phyloP scores from a whole-genome alignment of 768 basidiomycete genomes.

The Pleurotus eryngii region DNA sequence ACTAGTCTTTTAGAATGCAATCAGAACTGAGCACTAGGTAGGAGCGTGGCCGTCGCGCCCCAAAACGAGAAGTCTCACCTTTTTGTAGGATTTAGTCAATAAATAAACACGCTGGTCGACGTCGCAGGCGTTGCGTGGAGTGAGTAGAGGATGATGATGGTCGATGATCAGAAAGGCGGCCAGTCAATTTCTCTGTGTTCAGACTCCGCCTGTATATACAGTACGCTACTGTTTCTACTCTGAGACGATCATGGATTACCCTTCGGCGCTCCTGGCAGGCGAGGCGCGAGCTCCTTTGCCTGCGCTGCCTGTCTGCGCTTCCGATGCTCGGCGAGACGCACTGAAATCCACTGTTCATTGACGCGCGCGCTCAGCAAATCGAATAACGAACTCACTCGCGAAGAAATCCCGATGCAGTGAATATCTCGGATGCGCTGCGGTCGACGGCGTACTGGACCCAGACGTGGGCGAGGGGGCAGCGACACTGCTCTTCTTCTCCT shows the following conservation, averaged over 20 bases:
- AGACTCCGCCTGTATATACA: background rate
- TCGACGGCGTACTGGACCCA: conserved; percentile 27
- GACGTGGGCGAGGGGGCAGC: conserved; percentile 28
- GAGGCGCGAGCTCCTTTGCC: conserved; percentile 66
- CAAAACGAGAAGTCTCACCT: background rate
- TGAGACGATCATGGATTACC: background rate
- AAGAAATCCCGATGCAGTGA: conserved; percentile 83
- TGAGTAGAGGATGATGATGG: too few species aligned
- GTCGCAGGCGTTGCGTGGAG: too few species aligned
- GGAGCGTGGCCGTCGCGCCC: background rate
- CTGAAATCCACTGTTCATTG: conserved; percentile 23
- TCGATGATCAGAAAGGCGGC: too few species aligned
- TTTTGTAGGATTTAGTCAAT: background rate
- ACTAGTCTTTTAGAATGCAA: background rate
- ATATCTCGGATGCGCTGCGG: conserved; percentile 68
- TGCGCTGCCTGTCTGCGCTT: conserved; percentile 64
- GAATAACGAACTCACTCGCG: conserved; percentile 24
- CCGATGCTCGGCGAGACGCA: conserved; percentile 76
- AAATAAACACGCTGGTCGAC: background rate
- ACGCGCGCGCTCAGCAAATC: background rate
- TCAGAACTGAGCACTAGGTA: background rate
- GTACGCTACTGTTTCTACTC: background rate
- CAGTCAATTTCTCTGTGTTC: background rate
- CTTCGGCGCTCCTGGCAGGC: conserved; percentile 62
- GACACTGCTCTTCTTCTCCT: conserved; percentile 27